A percentile compares a stretch with the other conserved stretches of the same genome.
phyloP scores from a whole-genome alignment of 371 early-diverging fungal genomes.

The Thermomucor indicae-seudaticae region DNA sequence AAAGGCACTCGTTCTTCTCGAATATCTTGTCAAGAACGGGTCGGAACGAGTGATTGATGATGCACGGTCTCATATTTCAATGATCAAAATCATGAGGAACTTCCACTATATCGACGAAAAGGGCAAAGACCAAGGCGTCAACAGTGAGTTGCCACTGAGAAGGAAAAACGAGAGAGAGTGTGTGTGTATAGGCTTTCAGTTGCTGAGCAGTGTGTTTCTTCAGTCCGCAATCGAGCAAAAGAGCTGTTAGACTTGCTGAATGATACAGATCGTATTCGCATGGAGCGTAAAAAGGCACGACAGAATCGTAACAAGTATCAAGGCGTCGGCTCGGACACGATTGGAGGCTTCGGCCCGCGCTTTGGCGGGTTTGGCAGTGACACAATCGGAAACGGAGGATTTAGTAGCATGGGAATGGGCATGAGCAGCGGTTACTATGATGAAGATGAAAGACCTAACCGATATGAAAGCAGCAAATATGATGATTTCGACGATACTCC shows the following conservation, averaged over 20 bases:
- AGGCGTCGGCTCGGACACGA: constrained; percentile 63
- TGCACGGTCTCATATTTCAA: constrained; percentile 78
- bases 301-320: constrained; percentile 85
- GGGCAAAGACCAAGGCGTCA: constrained; percentile 95
- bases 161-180: no score
- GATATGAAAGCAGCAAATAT: constrained; percentile 15
- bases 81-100: constrained; percentile 78
- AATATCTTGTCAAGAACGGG: constrained; percentile 94
- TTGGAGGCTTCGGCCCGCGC: constrained; percentile 26
- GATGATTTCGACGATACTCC: constrained; percentile 17
- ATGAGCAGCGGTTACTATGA: constrained; percentile 27
- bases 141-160: constrained; percentile 62
- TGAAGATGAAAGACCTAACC: constrained; percentile 21
- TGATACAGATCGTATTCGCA: constrained; percentile 69
- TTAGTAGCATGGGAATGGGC: constrained; percentile 18
- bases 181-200: neutral
- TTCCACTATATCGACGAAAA: constrained; percentile 87
- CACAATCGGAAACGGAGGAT: constrained; percentile 19
- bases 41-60: constrained; percentile 90
- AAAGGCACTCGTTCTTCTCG: constrained; percentile 86
- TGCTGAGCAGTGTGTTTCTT: neutral
- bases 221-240: constrained; percentile 88
- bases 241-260: constrained; percentile 82
- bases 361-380: constrained; percentile 48
- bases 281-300: constrained; percentile 87